Evolutionary conservation across 192 early-diverging fungal species (phyloP).

Genomic region (Backusella sp.): DNA sequence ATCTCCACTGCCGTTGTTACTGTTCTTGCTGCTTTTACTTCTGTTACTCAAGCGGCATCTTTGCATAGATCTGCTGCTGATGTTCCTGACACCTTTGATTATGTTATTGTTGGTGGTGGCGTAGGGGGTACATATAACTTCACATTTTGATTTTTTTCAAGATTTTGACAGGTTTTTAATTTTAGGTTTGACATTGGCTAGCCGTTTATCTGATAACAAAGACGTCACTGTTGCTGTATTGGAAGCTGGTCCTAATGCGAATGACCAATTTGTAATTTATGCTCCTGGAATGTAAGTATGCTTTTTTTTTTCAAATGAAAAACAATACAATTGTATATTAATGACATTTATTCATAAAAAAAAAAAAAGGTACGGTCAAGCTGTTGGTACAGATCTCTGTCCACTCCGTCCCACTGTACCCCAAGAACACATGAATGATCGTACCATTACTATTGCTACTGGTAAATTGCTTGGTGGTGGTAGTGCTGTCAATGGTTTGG

Average conservation of each 20-base stretch:
- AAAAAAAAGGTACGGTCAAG: not conserved
- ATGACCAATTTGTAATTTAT: not conserved
- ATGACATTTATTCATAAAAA: not conserved
- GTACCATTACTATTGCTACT: conserved; percentile 18
- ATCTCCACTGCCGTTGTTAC: not conserved
- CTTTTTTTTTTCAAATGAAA: not conserved
- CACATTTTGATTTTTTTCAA: not conserved
- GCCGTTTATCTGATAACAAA: conserved; percentile 40
- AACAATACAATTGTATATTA: not conserved
- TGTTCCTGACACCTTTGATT: conserved; percentile 20
- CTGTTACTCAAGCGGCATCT: not conserved
- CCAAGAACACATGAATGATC: not conserved
- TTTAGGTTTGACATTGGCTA: conserved; percentile 28
- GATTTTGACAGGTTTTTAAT: not conserved
- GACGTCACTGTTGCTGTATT: conserved; percentile 41
- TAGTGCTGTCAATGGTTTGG: conserved; percentile 25
- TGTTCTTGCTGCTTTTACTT: not conserved
- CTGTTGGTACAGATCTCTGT: conserved; percentile 1
- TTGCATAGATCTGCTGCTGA: not conserved
- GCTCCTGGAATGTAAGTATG: not conserved
- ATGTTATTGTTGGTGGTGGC: conserved; percentile 43
- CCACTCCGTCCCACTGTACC: not conserved
- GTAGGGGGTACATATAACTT: conserved; percentile 23
- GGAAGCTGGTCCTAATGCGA: conserved; percentile 35
- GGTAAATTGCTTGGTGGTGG: conserved; percentile 37